phyloP scores from a whole-genome alignment of 1,284 basidiomycete species.

The Omphalotus olearius region DNA sequence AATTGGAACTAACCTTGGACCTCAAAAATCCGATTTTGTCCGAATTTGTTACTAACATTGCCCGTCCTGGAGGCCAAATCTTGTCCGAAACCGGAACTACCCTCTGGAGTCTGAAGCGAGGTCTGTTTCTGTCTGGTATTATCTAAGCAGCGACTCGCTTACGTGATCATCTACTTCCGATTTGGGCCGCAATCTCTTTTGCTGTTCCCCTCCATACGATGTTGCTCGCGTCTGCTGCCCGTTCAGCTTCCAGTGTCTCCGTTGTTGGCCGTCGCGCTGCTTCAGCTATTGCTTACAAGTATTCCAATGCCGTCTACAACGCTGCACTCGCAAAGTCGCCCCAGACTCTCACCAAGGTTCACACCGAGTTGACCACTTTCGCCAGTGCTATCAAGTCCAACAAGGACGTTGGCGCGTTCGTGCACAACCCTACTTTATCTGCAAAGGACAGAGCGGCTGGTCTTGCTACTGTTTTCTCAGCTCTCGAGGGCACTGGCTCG shows the following conservation, averaged over 20 bases:
- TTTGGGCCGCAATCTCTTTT: constrained; percentile 17
- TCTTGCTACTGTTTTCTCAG: constrained; percentile 64
- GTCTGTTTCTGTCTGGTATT: not conserved
- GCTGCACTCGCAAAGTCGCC: constrained; percentile 88
- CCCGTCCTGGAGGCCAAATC: too few relatives aligned
- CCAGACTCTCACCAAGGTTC: constrained; percentile 76
- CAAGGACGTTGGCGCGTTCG: constrained; percentile 65
- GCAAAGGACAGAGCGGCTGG: constrained; percentile 70
- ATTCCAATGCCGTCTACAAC: constrained; percentile 91
- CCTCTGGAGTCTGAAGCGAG: too few relatives aligned
- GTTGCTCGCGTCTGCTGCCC: constrained; percentile 43
- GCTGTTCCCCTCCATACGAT: constrained; percentile 27
- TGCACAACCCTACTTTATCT: constrained; percentile 89
- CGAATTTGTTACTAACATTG: too few relatives aligned
- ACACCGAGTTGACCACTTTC: constrained; percentile 75
- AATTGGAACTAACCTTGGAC: too few relatives aligned
- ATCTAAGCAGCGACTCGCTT: not conserved
- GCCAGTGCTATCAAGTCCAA: constrained; percentile 61
- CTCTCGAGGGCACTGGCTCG: constrained; percentile 47
- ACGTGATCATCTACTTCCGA: constrained; percentile 8
- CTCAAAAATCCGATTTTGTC: too few relatives aligned
- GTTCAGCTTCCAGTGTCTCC: constrained; percentile 37
- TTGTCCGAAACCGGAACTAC: too few relatives aligned
- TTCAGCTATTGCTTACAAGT: constrained; percentile 80
- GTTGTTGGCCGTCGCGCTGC: constrained; percentile 62